A percentile compares a stretch with the other conserved stretches of the same genome.
phyloP scores from a whole-genome alignment of 352 stramenopile species.

The Saprolegnia parasitica region DNA sequence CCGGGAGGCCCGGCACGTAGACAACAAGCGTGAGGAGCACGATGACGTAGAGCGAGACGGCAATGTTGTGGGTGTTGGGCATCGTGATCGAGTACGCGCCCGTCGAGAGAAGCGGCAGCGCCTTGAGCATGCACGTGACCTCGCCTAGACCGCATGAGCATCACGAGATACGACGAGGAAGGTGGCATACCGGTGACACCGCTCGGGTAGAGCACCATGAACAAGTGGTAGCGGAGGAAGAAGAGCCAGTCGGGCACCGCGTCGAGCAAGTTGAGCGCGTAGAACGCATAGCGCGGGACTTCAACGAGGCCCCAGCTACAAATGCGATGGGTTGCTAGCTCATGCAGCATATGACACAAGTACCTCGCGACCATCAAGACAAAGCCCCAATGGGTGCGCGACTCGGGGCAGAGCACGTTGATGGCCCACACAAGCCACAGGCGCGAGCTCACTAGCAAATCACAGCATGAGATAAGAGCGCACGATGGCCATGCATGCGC shows the following conservation, averaged over 20 bases:
- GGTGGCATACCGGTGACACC: constrained; percentile 83
- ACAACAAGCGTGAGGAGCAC: constrained; percentile 62
- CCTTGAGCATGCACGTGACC: constrained; percentile 70
- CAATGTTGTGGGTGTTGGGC: constrained; percentile 73
- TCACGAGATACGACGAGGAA: background rate
- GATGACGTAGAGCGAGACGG: constrained; percentile 66
- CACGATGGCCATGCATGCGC: constrained; percentile 34
- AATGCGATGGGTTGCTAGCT: background rate
- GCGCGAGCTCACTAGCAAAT: constrained; percentile 75
- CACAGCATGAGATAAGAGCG: constrained; percentile 8
- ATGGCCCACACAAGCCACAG: constrained; percentile 94
- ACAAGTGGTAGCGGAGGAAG: constrained; percentile 97
- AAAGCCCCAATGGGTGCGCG: constrained; percentile 78
- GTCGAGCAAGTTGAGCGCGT: constrained; percentile 92
- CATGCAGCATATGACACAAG: background rate
- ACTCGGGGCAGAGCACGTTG: constrained; percentile 78
- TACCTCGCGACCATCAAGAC: constrained; percentile 73
- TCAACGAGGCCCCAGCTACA: constrained; percentile 82
- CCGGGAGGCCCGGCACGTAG: constrained; percentile 67
- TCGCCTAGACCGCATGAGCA: constrained; percentile 37
- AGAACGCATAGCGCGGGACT: constrained; percentile 97
- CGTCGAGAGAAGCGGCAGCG: constrained; percentile 48
- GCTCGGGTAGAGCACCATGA: constrained; percentile 97
- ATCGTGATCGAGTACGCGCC: constrained; percentile 66
- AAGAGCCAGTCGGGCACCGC: constrained; percentile 94